Percentiles rank a stretch among this genome's conserved stretches.
phyloP scores from a whole-genome alignment of 2,329 filamentous ascomycete genomes.

The Stachybotrys chartarum region DNA sequence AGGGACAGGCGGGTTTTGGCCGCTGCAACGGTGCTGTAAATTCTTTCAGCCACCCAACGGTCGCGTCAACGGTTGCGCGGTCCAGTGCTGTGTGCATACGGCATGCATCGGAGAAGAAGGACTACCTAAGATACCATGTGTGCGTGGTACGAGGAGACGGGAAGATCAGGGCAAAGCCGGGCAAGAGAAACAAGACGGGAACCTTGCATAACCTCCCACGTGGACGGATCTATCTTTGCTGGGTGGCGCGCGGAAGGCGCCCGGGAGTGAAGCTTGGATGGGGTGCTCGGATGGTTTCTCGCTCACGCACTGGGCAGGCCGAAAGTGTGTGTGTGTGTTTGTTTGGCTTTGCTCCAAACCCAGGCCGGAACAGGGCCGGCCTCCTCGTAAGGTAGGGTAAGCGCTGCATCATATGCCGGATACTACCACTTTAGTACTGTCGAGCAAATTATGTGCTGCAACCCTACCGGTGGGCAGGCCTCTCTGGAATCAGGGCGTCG shows the following conservation, averaged over 20 bases:
- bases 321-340: too few species aligned
- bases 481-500: too few species aligned
- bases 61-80: too few species aligned
- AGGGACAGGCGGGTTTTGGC: neutral
- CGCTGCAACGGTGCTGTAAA: too few species aligned
- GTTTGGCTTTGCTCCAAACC: too few species aligned
- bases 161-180: too few species aligned
- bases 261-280: neutral
- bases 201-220: neutral
- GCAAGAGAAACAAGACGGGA: neutral
- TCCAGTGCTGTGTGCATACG: too few species aligned
- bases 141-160: too few species aligned
- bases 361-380: too few species aligned
- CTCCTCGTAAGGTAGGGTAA: neutral
- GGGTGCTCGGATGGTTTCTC: neutral
- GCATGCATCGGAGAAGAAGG: too few species aligned
- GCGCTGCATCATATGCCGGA: neutral
- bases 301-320: neutral
- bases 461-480: neutral
- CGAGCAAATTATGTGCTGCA: neutral
- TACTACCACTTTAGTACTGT: neutral
- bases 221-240: neutral
- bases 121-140: too few species aligned
- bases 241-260: neutral
- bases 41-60: too few species aligned